Evolutionary conservation across 2,329 filamentous ascomycete species (phyloP), one percentile per base, ranked within the genome.

Genomic region (Hypoxylon sp.): DNA sequence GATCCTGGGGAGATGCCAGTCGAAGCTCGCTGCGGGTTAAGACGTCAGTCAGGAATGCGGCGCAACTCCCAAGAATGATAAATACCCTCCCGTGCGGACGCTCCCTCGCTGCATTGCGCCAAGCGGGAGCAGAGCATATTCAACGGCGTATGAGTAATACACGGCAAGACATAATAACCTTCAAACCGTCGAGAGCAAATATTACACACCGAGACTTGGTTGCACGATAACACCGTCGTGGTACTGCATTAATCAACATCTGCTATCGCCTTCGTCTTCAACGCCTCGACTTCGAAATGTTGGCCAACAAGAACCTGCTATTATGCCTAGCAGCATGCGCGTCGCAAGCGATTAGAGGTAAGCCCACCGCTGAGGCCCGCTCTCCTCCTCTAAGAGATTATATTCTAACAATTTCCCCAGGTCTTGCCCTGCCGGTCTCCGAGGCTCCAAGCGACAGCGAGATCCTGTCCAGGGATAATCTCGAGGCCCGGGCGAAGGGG

Each of bases 251-350:
- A 15, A 38, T 9, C 31, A 11, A 7, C 13, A n/a, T 7, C 4
- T 24, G 29, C 10, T 31, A 15, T 40, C 33, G n/a, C 37, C 18
- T 2, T 17, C 11, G n/a, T 31, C 3, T 31, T 13, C 33, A 33
- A 33, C 9, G 11, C 18, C 11, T 33, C 26, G 11, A 24, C 27
- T 21, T 46, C 35, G 13, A n/a, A 23, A 64, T 64, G 61, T 37
- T 49, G 23, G 37, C 45, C 20, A 49, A 40, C 27, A 56, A 54
- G 49, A 35, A 55, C 26, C 40, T 61, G 17, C 23, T 54, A 10
- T 62, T 54, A 33, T 62, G 58, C 48, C 21, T 59, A 29, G n/a
- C 57, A 40, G 48, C 58, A 50, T 64, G 46, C 52, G 42, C 48
- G 9, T 64, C 58, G 4, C 41, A 50, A 9, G 35, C 56, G n/a